Base-by-base conservation (phyloP, 192 early-diverging fungal species). In the Backusella sp. region DNA sequence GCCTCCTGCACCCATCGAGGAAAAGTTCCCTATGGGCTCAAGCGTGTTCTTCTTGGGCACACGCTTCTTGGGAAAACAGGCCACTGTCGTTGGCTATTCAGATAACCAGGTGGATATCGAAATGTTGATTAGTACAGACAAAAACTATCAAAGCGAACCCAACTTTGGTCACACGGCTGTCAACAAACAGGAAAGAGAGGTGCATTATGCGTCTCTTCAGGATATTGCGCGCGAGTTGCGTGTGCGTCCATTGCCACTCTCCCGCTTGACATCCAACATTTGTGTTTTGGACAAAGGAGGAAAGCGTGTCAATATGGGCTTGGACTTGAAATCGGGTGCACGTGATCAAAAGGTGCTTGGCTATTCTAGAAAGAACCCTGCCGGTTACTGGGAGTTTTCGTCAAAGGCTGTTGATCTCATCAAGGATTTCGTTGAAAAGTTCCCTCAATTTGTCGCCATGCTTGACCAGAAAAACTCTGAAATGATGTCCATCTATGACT, bases 321-420 rank as follows among this genome's bases (percentile, higher is more conserved):
- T 99, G 37, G 92, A 92, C 74, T 86, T 99, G 66, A 98, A 98
- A 76, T 98, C 96, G 77, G 97, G 98, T 66, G 87, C 86, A 8
- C 92, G 93, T 77, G 88, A 90, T 59, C 87, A 92, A 68, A 98
- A 98, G 78, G 97, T 96, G 0, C 73, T 94, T 4, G 97, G 96
- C 2, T 97, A 96, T 79, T 90, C 95, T 6, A 85, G 90, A 53
- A 97, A 97, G 76, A 74, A 78, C 3, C 80, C 77, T 4, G 89
- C 91, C 26, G 84, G 82, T 32, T 87, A 88, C 15, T 99, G 98
- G 98, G 93, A 96, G 80, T 99, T 88, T 70, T 94, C 92, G 36
- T 82, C 87, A 70, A 91, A 89, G 69, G 97, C 96, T 0, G 81
- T 96, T 5, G 86, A 88, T 0, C 77, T 98, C 32, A 85, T 99